Evolutionary conservation across 2,329 filamentous ascomycete genomes (phyloP).

Genomic region (Penicillium sp.): DNA sequence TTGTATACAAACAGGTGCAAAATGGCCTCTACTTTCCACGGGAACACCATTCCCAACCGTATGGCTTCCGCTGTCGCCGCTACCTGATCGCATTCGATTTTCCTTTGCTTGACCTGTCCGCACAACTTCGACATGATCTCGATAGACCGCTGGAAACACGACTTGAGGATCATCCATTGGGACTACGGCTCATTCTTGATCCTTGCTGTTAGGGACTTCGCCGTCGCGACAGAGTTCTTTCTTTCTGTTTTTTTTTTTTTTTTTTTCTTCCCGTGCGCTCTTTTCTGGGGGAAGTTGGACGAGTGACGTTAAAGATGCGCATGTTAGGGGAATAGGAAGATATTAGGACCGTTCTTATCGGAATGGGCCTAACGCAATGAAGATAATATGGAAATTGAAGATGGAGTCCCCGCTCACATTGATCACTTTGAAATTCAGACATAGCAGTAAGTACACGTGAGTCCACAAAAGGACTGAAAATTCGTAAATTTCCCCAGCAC

Average conservation of each 20-base stretch:
- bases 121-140: not conserved
- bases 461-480: not conserved
- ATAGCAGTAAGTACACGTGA: not conserved
- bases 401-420: not conserved
- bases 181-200: not conserved
- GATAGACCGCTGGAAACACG: not conserved
- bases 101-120: not conserved
- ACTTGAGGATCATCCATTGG: not conserved
- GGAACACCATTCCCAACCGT: conserved; percentile 1
- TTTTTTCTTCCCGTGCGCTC: not conserved
- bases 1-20: conserved; percentile 4
- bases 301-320: not conserved
- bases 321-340: not conserved
- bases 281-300: not conserved
- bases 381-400: not conserved
- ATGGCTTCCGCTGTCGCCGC: conserved; percentile 5
- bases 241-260: not conserved
- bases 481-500: too few relatives aligned
- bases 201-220: not conserved
- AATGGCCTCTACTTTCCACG: conserved; percentile 8
- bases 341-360: not conserved
- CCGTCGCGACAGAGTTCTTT: not conserved
- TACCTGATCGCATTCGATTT: not conserved
- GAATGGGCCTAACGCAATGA: not conserved
- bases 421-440: not conserved